These are phyloP conservation scores for Wilcoxina mikolae DNA, from an alignment of 495 filamentous ascomycete species.

Conservation along the genomic window DNA sequence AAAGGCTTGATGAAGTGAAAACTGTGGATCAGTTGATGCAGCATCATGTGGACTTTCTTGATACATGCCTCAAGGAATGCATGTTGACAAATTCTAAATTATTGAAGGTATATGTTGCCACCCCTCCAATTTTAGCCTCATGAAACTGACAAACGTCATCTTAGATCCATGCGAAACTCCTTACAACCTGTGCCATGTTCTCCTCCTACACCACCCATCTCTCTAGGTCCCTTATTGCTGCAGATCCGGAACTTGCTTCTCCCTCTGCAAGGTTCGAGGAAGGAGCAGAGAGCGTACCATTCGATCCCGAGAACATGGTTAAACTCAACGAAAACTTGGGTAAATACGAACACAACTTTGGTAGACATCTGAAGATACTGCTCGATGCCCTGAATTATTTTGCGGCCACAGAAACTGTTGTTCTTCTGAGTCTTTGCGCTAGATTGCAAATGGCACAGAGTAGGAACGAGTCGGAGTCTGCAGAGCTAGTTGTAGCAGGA, in stretches of 20 bases:
- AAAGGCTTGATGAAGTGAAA: conserved; percentile 55
- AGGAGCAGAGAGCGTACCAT: conserved; percentile 27
- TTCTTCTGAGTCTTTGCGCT: conserved; percentile 71
- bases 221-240: conserved; percentile 55
- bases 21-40: conserved; percentile 98
- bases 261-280: conserved; percentile 28
- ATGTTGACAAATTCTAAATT: conserved; percentile 95
- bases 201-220: conserved; percentile 70
- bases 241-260: conserved; percentile 53
- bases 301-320: conserved; percentile 51
- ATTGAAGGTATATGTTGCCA: conserved; percentile 49
- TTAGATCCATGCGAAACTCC: conserved; percentile 89
- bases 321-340: conserved; percentile 72
- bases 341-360: conserved; percentile 86
- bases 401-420: conserved; percentile 92
- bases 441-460: conserved; percentile 48
- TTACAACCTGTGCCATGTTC: conserved; percentile 84
- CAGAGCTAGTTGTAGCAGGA: conserved; percentile 16
- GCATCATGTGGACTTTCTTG: conserved; percentile 94
- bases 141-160: conserved; percentile 16
- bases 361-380: conserved; percentile 74
- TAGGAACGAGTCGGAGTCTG: conserved; percentile 53
- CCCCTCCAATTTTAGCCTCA: too few species aligned
- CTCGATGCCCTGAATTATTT: conserved; percentile 92
- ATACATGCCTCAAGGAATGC: conserved; percentile 94